Evolutionary conservation across 1,139 yeast species (phyloP).

Genomic region (Scheffersomyces parashehatae): DNA sequence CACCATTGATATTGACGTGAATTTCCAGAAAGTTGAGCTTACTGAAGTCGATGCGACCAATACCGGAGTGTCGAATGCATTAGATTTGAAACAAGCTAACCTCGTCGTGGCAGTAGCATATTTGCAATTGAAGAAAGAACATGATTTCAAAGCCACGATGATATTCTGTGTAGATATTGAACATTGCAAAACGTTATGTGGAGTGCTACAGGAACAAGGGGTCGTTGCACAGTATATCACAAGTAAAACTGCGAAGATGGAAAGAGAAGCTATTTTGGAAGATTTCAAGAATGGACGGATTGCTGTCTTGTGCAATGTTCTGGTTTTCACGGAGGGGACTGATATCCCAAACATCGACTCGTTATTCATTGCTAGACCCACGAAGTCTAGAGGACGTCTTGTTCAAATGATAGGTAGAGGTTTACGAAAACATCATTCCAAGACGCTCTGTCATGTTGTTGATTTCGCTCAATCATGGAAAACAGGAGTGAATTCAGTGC

Average conservation of each 20-base stretch:
- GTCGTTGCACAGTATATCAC: conserved; percentile 75
- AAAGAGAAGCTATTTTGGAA: conserved; percentile 52
- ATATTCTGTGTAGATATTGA: conserved; percentile 75
- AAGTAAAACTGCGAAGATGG: conserved; percentile 57
- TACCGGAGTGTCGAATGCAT: conserved; percentile 49
- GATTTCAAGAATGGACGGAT: conserved; percentile 64
- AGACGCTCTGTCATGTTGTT: conserved; percentile 68
- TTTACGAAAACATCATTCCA: conserved; percentile 60
- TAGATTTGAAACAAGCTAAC: conserved; percentile 57
- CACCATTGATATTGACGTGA: conserved; percentile 47
- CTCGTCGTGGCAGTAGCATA: conserved; percentile 62
- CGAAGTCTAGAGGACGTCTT: conserved; percentile 68
- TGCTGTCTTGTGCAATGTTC: conserved; percentile 82
- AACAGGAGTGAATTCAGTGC: conserved; percentile 61
- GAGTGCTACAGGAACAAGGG: conserved; percentile 56
- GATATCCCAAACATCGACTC: conserved; percentile 92
- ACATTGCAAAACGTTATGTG: conserved; percentile 62
- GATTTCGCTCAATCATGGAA: conserved; percentile 71
- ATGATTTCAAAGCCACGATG: conserved; percentile 58
- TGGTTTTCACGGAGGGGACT: conserved; percentile 92
- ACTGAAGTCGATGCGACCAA: conserved; percentile 56
- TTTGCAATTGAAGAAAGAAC: conserved; percentile 37
- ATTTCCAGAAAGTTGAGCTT: conserved; percentile 33
- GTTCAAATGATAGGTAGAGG: conserved; percentile 95
- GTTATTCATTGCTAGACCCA: conserved; percentile 76